Evolutionary conservation across 2,329 filamentous ascomycete species (phyloP).

Genomic region (Myriosclerotinia curreyana): DNA sequence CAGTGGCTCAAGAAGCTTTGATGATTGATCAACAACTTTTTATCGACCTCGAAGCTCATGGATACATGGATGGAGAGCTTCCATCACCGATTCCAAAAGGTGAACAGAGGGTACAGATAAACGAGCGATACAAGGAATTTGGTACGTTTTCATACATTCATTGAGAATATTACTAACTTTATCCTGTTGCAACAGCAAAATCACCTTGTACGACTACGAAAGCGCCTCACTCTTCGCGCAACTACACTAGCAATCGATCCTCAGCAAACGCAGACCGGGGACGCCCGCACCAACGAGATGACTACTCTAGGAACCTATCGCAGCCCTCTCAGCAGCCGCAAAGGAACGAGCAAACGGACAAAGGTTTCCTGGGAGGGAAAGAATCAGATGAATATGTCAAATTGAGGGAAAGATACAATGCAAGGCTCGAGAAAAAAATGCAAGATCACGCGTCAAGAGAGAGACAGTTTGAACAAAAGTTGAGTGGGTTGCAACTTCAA

Average conservation of each 20-base stretch:
- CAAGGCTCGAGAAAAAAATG: not conserved
- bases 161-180: not conserved
- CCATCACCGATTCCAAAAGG: not conserved
- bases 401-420: not conserved
- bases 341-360: accelerated
- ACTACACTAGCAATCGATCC: not conserved
- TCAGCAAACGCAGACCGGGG: no score
- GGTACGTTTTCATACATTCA: not conserved
- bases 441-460: not conserved
- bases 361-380: not conserved
- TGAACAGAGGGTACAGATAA: not conserved
- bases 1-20: not conserved
- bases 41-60: not conserved
- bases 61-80: not conserved
- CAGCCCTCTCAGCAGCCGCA: not conserved
- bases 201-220: no score
- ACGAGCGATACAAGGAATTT: not conserved
- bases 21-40: not conserved
- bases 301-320: not conserved
- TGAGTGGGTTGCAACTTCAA: not conserved
- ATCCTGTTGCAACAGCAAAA: not conserved
- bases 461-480: not conserved
- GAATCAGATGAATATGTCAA: not conserved
- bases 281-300: not conserved
- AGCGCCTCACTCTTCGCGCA: not conserved